Percentiles rank a stretch among this genome's conserved stretches.
phyloP scores from a whole-genome alignment of 768 basidiomycete species.

The Tricholomella constricta region DNA sequence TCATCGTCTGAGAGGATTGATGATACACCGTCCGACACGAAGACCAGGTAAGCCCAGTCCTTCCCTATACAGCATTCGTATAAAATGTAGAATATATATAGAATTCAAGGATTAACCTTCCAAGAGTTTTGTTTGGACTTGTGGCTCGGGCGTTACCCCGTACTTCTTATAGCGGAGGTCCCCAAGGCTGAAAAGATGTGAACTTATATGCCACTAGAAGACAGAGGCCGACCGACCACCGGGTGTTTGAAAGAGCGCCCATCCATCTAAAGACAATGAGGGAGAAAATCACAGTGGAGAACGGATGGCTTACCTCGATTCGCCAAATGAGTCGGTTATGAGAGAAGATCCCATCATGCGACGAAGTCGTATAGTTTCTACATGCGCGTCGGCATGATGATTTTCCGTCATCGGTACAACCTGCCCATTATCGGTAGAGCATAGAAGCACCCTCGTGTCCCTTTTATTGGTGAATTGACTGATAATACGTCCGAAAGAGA shows the following conservation, averaged over 20 bases:
- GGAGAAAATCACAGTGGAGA: not conserved
- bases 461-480: conserved; percentile 51
- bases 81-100: not conserved
- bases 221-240: conserved; percentile 56
- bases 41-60: conserved; percentile 84
- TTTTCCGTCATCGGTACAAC: conserved; percentile 90
- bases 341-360: conserved; percentile 89
- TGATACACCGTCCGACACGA: conserved; percentile 94
- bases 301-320: conserved; percentile 62
- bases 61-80: conserved; percentile 46
- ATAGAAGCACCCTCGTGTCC: conserved; percentile 87
- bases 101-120: conserved; percentile 51
- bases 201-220: not conserved
- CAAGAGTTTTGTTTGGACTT: conserved; percentile 74
- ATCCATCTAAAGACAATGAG: conserved; percentile 69
- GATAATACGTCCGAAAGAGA: not conserved
- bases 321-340: conserved; percentile 93
- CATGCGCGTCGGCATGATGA: conserved; percentile 91
- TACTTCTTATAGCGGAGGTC: conserved; percentile 88
- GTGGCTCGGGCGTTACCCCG: conserved; percentile 92
- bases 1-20: conserved; percentile 92
- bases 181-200: conserved; percentile 61
- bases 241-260: conserved; percentile 90
- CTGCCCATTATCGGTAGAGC: conserved; percentile 68
- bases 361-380: conserved; percentile 83